A percentile compares a stretch with the other conserved stretches of the same genome.
These are phyloP conservation scores for Ilyonectria destructans DNA, from an alignment of 2,329 filamentous ascomycete species.

Conservation along the genomic window DNA sequence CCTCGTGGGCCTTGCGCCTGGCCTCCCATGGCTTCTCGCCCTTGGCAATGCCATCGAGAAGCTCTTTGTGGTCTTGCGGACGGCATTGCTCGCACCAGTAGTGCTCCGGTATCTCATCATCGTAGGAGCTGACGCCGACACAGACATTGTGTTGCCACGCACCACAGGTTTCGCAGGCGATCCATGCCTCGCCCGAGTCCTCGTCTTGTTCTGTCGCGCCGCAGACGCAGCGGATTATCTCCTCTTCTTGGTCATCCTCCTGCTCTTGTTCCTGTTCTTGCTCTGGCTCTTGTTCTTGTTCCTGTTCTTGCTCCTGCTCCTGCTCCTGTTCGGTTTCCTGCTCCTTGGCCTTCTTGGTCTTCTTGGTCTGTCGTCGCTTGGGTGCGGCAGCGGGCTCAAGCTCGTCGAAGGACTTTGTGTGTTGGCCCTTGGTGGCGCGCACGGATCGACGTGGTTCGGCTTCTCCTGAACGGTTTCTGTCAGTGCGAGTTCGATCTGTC, in stretches of 20 bases:
- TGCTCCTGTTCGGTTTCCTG: slow-evolving; percentile 73
- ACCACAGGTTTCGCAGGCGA: slow-evolving; percentile 92
- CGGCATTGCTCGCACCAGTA: slow-evolving; percentile 96
- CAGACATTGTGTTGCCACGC: slow-evolving; percentile 99
- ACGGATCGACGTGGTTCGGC: slow-evolving; percentile 92
- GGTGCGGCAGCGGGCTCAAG: slow-evolving; percentile 73
- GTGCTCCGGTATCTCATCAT: slow-evolving; percentile 83
- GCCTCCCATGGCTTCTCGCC: slow-evolving; percentile 93
- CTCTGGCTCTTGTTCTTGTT: slow-evolving; percentile 66
- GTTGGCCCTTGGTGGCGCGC: slow-evolving; percentile 96
- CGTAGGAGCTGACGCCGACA: slow-evolving; percentile 86
- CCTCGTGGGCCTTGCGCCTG: slow-evolving; percentile 74
- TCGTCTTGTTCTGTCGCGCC: slow-evolving; percentile 89
- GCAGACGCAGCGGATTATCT: slow-evolving; percentile 94
- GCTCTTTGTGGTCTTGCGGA: slow-evolving; percentile 85
- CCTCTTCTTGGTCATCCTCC: slow-evolving; percentile 67
- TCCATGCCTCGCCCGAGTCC: slow-evolving; percentile 92
- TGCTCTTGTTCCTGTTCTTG: slow-evolving; percentile 68
- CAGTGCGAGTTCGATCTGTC: slow-evolving; percentile 40
- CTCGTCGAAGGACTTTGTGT: slow-evolving; percentile 88
- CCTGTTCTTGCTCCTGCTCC: slow-evolving; percentile 65
- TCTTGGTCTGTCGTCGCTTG: slow-evolving; percentile 68
- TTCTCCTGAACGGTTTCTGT: slow-evolving; percentile 58
- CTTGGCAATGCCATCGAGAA: slow-evolving; percentile 82
- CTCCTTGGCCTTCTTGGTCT: slow-evolving; percentile 75